Conservation (phyloP, 1,284 basidiomycete species). For the Cryptococcus sp. region DNA sequence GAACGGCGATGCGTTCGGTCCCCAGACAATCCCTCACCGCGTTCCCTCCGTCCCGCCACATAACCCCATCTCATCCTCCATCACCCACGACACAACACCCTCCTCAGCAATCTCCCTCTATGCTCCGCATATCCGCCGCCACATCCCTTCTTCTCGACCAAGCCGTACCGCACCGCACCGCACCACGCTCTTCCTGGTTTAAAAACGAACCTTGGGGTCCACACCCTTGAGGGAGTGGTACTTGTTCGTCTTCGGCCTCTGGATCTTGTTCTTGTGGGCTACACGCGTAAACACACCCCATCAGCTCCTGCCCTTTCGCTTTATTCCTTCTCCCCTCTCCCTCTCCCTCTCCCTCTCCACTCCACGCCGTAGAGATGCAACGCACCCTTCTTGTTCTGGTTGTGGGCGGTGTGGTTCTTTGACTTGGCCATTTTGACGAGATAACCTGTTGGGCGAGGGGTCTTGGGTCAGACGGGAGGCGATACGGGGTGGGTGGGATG, state of each 20-base stretch:
- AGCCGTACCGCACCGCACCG: neutral
- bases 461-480: too few species aligned
- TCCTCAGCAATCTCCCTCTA: neutral
- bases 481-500: too few species aligned
- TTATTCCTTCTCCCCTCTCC: neutral
- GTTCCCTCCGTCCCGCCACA: neutral
- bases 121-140: neutral
- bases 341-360: neutral
- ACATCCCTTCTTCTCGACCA: neutral
- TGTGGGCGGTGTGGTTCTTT: constrained; percentile 67
- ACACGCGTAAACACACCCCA: constrained; percentile 11
- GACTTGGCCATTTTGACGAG: constrained; percentile 55
- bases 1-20: too few species aligned
- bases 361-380: neutral
- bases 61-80: neutral
- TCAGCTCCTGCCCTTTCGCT: neutral
- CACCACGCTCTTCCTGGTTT: neutral
- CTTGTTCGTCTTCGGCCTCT: constrained; percentile 69
- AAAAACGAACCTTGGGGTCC: constrained; percentile 51
- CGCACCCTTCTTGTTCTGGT: constrained; percentile 63
- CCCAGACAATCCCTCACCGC: too few species aligned
- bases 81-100: neutral
- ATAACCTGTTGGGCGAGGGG: neutral
- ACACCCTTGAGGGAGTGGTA: constrained; percentile 86
- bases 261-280: constrained; percentile 97